Evolutionary conservation across 2,329 filamentous ascomycete genomes (phyloP).

Genomic region (Phyllosticta citriasiana): DNA sequence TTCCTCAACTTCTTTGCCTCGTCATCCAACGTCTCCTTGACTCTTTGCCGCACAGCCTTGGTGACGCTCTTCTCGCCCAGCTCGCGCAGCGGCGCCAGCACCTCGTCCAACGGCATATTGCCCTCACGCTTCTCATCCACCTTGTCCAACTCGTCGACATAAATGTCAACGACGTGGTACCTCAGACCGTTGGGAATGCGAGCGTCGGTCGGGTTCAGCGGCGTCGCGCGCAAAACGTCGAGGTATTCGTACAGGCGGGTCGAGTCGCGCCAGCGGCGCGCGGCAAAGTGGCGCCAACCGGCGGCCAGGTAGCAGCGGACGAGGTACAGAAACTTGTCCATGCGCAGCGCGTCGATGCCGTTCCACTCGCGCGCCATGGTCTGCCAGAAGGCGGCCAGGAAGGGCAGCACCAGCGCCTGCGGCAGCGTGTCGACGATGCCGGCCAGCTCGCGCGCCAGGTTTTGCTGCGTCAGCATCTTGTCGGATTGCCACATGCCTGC

Average conservation of each 20-base stretch:
- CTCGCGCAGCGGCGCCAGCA: slow-evolving; percentile 48
- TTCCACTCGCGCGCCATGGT: slow-evolving; percentile 44
- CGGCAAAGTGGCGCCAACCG: slow-evolving; percentile 46
- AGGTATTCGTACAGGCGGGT: slow-evolving; percentile 34
- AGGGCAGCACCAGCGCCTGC: slow-evolving; percentile 29
- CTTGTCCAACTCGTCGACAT: slow-evolving; percentile 79
- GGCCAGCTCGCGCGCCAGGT: slow-evolving; percentile 68
- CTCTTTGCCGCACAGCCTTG: slow-evolving; percentile 62
- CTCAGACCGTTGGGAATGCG: slow-evolving; percentile 73
- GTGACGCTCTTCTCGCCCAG: slow-evolving; percentile 50
- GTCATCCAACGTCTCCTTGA: slow-evolving; percentile 61
- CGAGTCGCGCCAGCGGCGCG: slow-evolving; percentile 30
- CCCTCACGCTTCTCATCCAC: slow-evolving; percentile 41
- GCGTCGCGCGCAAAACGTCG: slow-evolving; percentile 36
- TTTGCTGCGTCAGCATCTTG: slow-evolving; percentile 77
- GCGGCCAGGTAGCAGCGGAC: slow-evolving; percentile 68
- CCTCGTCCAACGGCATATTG: slow-evolving; percentile 32
- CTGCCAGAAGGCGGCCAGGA: slow-evolving; percentile 41
- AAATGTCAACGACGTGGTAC: slow-evolving; percentile 82
- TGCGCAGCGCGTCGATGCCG: slow-evolving; percentile 44
- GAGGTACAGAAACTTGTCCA: slow-evolving; percentile 89
- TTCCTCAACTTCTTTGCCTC: slow-evolving; percentile 52
- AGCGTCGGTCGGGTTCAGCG: slow-evolving; percentile 35
- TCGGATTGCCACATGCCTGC: slow-evolving; percentile 78
- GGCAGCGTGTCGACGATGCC: slow-evolving; percentile 54